Evolutionary conservation across 257 asterid genomes (phyloP).

Genomic region (Solanum ahanhuiri): DNA sequence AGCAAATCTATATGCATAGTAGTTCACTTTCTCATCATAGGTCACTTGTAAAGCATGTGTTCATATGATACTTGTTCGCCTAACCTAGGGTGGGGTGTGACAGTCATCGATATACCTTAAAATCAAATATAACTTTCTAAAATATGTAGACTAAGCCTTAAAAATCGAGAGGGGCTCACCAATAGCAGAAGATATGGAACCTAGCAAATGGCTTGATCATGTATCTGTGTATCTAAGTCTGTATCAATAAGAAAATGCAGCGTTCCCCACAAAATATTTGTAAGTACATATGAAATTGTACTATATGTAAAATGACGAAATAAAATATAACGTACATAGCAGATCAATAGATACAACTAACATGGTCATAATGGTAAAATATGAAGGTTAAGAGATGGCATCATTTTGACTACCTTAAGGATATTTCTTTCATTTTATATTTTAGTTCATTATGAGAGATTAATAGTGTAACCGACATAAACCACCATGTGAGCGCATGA

Average conservation of each 20-base stretch:
- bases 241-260: not conserved
- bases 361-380: not conserved
- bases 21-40: no score
- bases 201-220: not conserved
- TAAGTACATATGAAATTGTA: no score
- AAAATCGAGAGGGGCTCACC: not conserved
- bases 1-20: no score
- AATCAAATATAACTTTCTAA: no score
- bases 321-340: no score
- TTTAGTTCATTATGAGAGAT: not conserved
- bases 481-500: not conserved
- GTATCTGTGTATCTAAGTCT: not conserved
- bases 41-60: no score
- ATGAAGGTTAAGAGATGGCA: not conserved
- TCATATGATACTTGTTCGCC: no score
- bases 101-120: not conserved
- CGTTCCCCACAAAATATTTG: not conserved
- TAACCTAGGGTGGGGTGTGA: no score
- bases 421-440: not conserved
- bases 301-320: no score
- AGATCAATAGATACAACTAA: not conserved
- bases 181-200: not conserved
- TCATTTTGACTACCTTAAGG: not conserved
- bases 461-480: not conserved
- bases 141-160: not conserved